Evolutionary conservation across 495 filamentous ascomycete species (phyloP), one percentile per base, ranked within the genome.

Genomic region (Astrocystis sublimbata): DNA sequence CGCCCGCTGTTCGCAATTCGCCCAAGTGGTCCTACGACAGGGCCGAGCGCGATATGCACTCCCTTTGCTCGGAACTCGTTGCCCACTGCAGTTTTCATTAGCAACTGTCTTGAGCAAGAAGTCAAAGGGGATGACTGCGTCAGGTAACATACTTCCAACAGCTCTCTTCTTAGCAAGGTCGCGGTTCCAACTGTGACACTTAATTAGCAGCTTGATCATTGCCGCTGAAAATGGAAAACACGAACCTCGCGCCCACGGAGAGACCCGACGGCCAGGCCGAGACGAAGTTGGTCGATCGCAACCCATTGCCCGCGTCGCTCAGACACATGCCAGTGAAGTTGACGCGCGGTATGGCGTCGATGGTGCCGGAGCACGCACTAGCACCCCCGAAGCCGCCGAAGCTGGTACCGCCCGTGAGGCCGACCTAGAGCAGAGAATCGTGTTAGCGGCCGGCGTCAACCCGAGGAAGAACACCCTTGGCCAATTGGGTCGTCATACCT

Each of bases 21-120:
- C 3, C 85, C 85, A 2, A 81, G 64, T 4, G 83, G 83, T 0
- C 83, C 85, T 56, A 86, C 82, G 9, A 89, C 86, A 6, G 88
- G 89, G 0, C 88, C 88, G 15, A 91, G 75, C 4, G 83, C 76
- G 19, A 92, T 78, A 68, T 91, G 86, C 6, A 90, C 81, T 0
- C 88, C 88, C 70, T 91, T 84, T 2, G 69, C 74, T 24, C 76
- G 79, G 70, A 84, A 89, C 67, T 88, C 85, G 1, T 70, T 73
- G 13, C 81, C 85, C 70, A 72, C 60, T 62, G 21, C 28, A 49
- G 17, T 19, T n/a, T n/a, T n/a, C n/a, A 24, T 61, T 52, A 61
- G 58, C 24, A 23, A 53, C 4, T 23, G 23, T 13, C 28, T 28
- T 4, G 1, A 13, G n/a, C 2, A 4, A 2, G 15, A 28, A 3